A percentile compares a stretch with the other conserved stretches of the same genome.
phyloP scores from a whole-genome alignment of 495 filamentous ascomycete species.

The Daldinia childiae region DNA sequence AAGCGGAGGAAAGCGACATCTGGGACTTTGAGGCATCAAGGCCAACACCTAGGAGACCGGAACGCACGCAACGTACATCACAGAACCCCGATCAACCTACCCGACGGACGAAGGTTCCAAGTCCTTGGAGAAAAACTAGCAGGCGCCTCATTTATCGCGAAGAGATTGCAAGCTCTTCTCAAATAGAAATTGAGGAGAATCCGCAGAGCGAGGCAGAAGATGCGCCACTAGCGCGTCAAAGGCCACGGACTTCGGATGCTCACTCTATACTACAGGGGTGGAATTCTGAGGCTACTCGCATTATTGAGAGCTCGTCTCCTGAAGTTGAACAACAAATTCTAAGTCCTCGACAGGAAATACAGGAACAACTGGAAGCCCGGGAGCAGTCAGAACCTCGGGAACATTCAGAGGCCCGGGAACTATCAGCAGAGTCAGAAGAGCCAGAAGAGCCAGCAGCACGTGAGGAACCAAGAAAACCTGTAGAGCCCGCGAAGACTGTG shows the following conservation, averaged over 20 bases:
- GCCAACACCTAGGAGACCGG: conserved; percentile 45
- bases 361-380: background rate
- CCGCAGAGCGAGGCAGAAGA: conserved; percentile 43
- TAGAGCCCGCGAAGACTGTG: background rate
- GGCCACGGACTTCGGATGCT: conserved; percentile 21
- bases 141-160: conserved; percentile 47
- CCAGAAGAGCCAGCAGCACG: background rate
- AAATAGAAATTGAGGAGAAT: conserved; percentile 50
- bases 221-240: conserved; percentile 7
- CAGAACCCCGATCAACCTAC: conserved; percentile 39
- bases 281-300: conserved; percentile 2
- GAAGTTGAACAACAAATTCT: conserved; percentile 6
- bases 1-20: conserved; percentile 56
- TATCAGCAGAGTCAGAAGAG: background rate
- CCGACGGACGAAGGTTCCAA: conserved; percentile 54
- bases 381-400: conserved; percentile 4
- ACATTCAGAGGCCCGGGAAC: background rate
- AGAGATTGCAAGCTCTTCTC: conserved; percentile 46
- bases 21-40: conserved; percentile 59
- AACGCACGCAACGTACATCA: conserved; percentile 35
- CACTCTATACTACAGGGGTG: conserved; percentile 18
- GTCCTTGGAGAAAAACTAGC: conserved; percentile 54
- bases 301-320: conserved; percentile 9
- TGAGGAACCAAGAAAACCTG: background rate
- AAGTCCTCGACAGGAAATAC: background rate